phyloP scores from a whole-genome alignment of 225 moss, liverwort and hornwort species.

The Polytrichum formosum region DNA sequence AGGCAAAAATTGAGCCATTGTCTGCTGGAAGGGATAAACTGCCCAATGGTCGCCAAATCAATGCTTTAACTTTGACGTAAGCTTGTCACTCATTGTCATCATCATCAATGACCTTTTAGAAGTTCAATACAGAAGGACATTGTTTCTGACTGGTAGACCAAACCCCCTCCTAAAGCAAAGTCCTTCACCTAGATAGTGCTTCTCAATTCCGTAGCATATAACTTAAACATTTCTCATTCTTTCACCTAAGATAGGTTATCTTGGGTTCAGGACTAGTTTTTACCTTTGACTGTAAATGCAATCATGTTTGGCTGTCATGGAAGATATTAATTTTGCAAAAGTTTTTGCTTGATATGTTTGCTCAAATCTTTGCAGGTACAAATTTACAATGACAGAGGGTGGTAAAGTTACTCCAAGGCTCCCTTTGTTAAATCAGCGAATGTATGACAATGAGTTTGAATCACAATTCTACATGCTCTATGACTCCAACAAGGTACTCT shows the following conservation, averaged over 20 bases:
- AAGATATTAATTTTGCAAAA: not conserved
- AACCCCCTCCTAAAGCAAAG: no score
- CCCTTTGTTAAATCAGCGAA: conserved; percentile 78
- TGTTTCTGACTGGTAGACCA: no score
- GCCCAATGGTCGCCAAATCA: conserved; percentile 88
- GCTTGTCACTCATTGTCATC: conserved; percentile 5
- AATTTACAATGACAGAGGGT: conserved; percentile 78
- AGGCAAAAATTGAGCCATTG: conserved; percentile 79
- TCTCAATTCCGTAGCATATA: not conserved
- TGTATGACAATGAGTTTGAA: conserved; percentile 94
- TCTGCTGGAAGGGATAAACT: conserved; percentile 91
- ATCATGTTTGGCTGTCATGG: not conserved
- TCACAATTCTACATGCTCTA: conserved; percentile 91
- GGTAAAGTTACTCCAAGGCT: conserved; percentile 83
- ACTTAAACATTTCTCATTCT: no score
- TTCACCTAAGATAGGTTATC: not conserved
- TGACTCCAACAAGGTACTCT: conserved; percentile 84
- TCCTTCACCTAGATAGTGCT: not conserved
- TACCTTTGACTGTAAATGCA: not conserved
- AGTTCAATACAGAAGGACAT: no score
- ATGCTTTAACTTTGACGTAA: conserved; percentile 84
- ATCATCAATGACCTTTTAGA: no score
- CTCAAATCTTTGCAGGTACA: conserved; percentile 58
- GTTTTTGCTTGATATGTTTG: not conserved
- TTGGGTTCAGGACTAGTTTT: not conserved